Conservation (phyloP, 2,329 filamentous ascomycete species). For the Fusarium humuli region DNA sequence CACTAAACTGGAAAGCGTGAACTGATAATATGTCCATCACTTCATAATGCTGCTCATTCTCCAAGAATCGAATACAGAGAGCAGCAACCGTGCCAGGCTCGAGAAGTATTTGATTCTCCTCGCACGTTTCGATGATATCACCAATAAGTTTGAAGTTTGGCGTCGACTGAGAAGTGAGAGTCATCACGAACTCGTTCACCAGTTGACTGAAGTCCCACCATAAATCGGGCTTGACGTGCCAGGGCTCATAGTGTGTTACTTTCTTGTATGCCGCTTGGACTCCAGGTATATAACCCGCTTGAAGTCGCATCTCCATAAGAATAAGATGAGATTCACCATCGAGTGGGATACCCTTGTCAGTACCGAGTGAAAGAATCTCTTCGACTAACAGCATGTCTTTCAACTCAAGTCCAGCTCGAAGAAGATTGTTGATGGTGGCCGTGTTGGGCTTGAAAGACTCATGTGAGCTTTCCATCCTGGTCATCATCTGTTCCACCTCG, state of each 20-base stretch:
- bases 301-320: slow-evolving; percentile 81
- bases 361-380: slow-evolving; percentile 75
- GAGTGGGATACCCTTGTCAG: slow-evolving; percentile 72
- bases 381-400: slow-evolving; percentile 79
- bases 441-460: slow-evolving; percentile 69
- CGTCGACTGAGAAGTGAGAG: slow-evolving; percentile 70
- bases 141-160: slow-evolving; percentile 78
- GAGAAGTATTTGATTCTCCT: slow-evolving; percentile 75
- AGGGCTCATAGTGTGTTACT: slow-evolving; percentile 49
- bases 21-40: slow-evolving; percentile 85
- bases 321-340: slow-evolving; percentile 78
- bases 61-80: slow-evolving; percentile 79
- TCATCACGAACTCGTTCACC: slow-evolving; percentile 78
- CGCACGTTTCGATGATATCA: slow-evolving; percentile 77
- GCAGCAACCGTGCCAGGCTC: slow-evolving; percentile 79
- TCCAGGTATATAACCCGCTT: slow-evolving; percentile 76
- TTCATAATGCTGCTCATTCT: slow-evolving; percentile 80
- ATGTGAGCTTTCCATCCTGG: slow-evolving; percentile 74
- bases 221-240: slow-evolving; percentile 58
- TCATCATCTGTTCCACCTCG: slow-evolving; percentile 66
- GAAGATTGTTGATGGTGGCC: slow-evolving; percentile 79
- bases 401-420: slow-evolving; percentile 77
- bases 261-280: slow-evolving; percentile 73
- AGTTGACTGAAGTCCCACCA: slow-evolving; percentile 66
- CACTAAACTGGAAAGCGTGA: slow-evolving; percentile 76